These are phyloP conservation scores for Chalciporus chontae DNA, from an alignment of 768 basidiomycete species.

Conservation along the genomic window DNA sequence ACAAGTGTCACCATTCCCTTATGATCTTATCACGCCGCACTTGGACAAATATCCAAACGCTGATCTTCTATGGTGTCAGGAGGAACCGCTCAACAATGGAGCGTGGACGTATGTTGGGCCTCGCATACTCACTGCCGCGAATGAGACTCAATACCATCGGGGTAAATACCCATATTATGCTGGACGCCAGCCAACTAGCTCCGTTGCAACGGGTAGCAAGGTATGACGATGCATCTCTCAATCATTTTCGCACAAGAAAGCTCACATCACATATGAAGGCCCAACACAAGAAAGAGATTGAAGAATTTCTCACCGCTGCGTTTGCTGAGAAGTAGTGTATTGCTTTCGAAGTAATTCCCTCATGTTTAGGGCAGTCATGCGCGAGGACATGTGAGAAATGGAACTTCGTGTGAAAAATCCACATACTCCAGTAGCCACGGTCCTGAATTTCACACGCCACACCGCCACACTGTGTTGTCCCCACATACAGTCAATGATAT, in stretches of 20 bases:
- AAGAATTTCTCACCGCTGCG: constrained; percentile 62
- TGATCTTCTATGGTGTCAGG: constrained; percentile 91
- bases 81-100: constrained; percentile 96
- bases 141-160: constrained; percentile 86
- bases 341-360: too few species aligned
- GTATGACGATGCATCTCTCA: constrained; percentile 29
- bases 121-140: constrained; percentile 89
- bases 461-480: too few species aligned
- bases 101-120: constrained; percentile 96
- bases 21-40: constrained; percentile 89
- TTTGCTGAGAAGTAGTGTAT: constrained; percentile 37
- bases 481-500: too few species aligned
- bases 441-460: too few species aligned
- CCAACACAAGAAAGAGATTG: constrained; percentile 90
- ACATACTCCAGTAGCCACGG: too few species aligned
- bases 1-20: constrained; percentile 96
- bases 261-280: constrained; percentile 35
- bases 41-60: constrained; percentile 97
- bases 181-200: constrained; percentile 88
- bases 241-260: background rate
- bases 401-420: too few species aligned
- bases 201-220: constrained; percentile 91
- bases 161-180: constrained; percentile 90
- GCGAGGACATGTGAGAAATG: too few species aligned
- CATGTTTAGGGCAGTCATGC: too few species aligned